Evolutionary conservation across 1,139 yeast species (phyloP), one percentile per base, ranked within the genome.

Genomic region (Sugiyamaella paludigena): DNA sequence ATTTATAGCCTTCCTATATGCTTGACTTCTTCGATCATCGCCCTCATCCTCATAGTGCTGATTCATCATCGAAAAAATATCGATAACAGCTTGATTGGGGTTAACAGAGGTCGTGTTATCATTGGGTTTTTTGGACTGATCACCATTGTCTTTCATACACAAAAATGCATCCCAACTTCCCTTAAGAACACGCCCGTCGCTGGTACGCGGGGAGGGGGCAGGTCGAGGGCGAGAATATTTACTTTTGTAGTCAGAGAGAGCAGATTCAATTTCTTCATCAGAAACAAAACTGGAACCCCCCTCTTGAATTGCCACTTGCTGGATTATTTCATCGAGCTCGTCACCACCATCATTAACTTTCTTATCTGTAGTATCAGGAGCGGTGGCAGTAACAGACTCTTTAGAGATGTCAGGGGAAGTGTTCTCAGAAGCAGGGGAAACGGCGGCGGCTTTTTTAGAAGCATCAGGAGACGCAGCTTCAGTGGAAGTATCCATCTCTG

Each of bases 1-100:
- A 2, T 65, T 63, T 34, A 75, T 67, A 0, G 84, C 85, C 13
- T 70, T 65, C 32, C 69, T 64, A 54, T 81, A 81, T n/a, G 79
- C 72, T 41, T 70, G 65, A 1, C 71, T 69, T 34, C 77, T 66
- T 59, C 69, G 78, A 27, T 57, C 58, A 30, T 77, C 78, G 4
- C 78, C 77, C 41, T 66, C 64, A 0, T 65, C 57, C 36, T 65
- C 60, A 48, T 76, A 70, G 40, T 72, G 69, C 9, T 65, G 58
- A n/a, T 70, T 68, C 60, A 79, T 60, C 43, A 66, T 62, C 5
- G 65, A 57, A 29, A 80, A 64, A 1, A 69, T 58, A 2, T 64
- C 59, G 6, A 77, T 68, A 0, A 76, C 60, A 28, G 53, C 54
- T 39, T 64, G 60, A 49, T 78, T 78, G 8, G 73, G 69, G 24